Conservation (phyloP, 805 yeast species). For the Candida germanica region DNA sequence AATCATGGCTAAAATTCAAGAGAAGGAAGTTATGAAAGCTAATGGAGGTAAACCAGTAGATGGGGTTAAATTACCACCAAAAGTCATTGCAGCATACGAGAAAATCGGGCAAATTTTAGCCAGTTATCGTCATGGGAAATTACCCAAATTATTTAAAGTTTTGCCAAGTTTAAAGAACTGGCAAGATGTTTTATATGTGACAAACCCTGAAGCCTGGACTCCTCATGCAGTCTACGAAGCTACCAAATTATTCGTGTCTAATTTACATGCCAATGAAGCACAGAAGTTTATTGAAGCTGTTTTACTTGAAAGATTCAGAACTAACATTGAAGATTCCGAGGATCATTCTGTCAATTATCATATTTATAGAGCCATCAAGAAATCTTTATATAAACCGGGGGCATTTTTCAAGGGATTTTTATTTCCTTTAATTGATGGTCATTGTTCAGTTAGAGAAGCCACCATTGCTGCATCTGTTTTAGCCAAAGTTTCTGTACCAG, state of each 20-base stretch:
- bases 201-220: slow-evolving; percentile 92
- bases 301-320: slow-evolving; percentile 68
- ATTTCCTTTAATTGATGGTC: slow-evolving; percentile 85
- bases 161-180: slow-evolving; percentile 90
- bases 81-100: slow-evolving; percentile 91
- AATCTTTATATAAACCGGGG: slow-evolving; percentile 92
- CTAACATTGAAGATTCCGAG: slow-evolving; percentile 67
- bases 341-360: slow-evolving; percentile 86
- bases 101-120: slow-evolving; percentile 85
- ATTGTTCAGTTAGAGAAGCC: slow-evolving; percentile 90
- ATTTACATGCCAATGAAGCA: slow-evolving; percentile 81
- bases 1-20: slow-evolving; percentile 84
- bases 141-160: slow-evolving; percentile 95
- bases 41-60: slow-evolving; percentile 44
- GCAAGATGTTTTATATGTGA: slow-evolving; percentile 92
- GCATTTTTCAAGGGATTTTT: slow-evolving; percentile 97
- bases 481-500: slow-evolving; percentile 87
- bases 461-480: slow-evolving; percentile 91
- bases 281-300: slow-evolving; percentile 74
- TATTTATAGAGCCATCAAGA: slow-evolving; percentile 85
- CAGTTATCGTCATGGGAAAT: slow-evolving; percentile 90
- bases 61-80: slow-evolving; percentile 88
- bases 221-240: slow-evolving; percentile 95
- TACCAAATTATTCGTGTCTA: slow-evolving; percentile 88
- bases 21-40: slow-evolving; percentile 49